These are phyloP conservation scores for Phytophthora syringae DNA, from an alignment of 352 stramenopile species.

Conservation along the genomic window DNA sequence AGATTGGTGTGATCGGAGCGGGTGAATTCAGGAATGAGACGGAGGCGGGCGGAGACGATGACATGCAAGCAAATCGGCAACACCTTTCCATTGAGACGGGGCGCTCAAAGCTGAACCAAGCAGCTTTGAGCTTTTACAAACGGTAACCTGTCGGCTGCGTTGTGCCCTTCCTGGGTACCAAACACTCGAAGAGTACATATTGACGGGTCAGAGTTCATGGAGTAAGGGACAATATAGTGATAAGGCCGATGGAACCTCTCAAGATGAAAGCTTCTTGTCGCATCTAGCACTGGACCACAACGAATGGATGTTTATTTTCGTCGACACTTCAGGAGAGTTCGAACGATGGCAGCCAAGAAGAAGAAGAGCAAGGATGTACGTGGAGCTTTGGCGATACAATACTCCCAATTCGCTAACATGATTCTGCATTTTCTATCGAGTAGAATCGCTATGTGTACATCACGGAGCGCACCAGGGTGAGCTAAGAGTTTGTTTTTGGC, in stretches of 20 bases:
- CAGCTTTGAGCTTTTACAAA: background rate
- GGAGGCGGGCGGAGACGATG: background rate
- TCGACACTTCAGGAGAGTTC: background rate
- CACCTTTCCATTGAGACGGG: background rate
- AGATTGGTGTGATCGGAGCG: background rate
- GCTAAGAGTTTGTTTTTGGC: conserved; percentile 4
- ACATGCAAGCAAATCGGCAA: background rate
- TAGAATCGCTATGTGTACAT: conserved; percentile 81
- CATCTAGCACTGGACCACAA: too few relatives aligned
- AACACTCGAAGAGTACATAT: too few relatives aligned
- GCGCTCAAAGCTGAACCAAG: background rate
- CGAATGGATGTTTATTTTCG: too few relatives aligned
- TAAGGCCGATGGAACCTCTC: too few relatives aligned
- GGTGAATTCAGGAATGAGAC: conserved; percentile 6
- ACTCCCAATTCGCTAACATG: background rate
- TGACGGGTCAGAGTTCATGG: too few relatives aligned
- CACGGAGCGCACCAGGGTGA: conserved; percentile 70
- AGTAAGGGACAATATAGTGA: too few relatives aligned
- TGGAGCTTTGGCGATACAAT: background rate
- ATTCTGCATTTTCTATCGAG: background rate
- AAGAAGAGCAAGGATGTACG: conserved; percentile 40
- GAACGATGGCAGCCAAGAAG: conserved; percentile 17
- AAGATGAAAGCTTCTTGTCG: background rate
- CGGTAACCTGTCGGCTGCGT: background rate
- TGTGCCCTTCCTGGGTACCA: background rate